Conservation (phyloP, 108 stramenopile species). For the Stephanodiscus triporus region DNA sequence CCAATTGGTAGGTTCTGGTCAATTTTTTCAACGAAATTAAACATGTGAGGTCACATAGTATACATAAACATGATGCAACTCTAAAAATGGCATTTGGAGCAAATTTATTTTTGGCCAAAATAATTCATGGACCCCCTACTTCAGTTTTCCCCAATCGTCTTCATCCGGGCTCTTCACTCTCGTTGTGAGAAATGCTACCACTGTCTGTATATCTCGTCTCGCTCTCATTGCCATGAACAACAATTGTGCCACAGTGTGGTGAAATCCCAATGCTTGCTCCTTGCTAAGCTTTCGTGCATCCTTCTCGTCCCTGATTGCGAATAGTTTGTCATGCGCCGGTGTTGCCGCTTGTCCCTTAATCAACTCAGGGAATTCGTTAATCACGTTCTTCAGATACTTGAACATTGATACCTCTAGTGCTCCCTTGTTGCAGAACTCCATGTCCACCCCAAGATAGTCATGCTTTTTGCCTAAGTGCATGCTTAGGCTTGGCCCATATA, state of each 20-base stretch:
- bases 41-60: no score
- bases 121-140: no score
- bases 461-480: neutral
- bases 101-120: no score
- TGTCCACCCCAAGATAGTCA: neutral
- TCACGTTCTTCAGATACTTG: slow-evolving; percentile 1
- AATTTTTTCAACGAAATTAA: no score
- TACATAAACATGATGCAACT: no score
- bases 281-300: neutral
- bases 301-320: neutral
- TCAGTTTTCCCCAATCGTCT: slow-evolving; percentile 18
- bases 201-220: slow-evolving; percentile 5
- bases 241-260: slow-evolving; percentile 35
- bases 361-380: slow-evolving; percentile 9
- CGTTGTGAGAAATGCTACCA: slow-evolving; percentile 14
- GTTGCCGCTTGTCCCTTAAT: neutral
- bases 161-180: slow-evolving; percentile 2
- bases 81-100: no score
- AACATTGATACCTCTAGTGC: slow-evolving; percentile 7
- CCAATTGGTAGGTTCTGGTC: no score
- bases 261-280: neutral
- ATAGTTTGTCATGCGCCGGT: neutral
- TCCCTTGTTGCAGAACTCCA: neutral
- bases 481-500: neutral
- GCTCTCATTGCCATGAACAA: slow-evolving; percentile 12